phyloP scores from a whole-genome alignment of 2,329 filamentous ascomycete genomes.

The Aureobasidium sp. region DNA sequence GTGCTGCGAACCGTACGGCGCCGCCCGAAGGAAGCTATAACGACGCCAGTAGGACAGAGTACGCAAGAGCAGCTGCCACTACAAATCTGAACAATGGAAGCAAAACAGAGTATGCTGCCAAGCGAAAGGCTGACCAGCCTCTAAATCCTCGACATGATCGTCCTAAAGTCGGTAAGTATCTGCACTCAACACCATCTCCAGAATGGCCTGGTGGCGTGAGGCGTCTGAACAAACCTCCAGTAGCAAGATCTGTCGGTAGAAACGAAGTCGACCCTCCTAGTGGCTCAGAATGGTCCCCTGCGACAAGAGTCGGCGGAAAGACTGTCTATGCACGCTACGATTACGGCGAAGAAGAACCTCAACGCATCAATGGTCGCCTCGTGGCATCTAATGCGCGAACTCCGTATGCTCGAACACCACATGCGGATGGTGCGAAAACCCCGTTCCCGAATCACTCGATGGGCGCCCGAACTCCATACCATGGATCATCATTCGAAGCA shows the following conservation, averaged over 20 bases:
- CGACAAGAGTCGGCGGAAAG: neutral
- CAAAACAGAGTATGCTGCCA: neutral
- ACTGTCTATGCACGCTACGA: neutral
- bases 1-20: neutral
- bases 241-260: neutral
- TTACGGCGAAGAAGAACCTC: neutral
- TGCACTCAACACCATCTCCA: slow-evolving; percentile 6
- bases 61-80: neutral
- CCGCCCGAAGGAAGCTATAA: neutral
- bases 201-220: neutral
- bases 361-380: neutral
- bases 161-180: slow-evolving; percentile 1
- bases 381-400: neutral
- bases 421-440: neutral
- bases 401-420: neutral
- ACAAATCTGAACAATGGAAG: neutral
- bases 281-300: neutral
- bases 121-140: neutral
- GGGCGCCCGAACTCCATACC: neutral
- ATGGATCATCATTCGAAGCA: neutral
- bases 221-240: neutral
- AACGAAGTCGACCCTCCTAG: neutral
- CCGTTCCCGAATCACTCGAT: neutral
- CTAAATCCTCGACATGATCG: neutral
- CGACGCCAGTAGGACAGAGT: neutral